A percentile compares a stretch with the other conserved stretches of the same genome.
Conservation (phyloP, 2,329 filamentous ascomycete species). For the Neopestalotiopsis rosae region DNA sequence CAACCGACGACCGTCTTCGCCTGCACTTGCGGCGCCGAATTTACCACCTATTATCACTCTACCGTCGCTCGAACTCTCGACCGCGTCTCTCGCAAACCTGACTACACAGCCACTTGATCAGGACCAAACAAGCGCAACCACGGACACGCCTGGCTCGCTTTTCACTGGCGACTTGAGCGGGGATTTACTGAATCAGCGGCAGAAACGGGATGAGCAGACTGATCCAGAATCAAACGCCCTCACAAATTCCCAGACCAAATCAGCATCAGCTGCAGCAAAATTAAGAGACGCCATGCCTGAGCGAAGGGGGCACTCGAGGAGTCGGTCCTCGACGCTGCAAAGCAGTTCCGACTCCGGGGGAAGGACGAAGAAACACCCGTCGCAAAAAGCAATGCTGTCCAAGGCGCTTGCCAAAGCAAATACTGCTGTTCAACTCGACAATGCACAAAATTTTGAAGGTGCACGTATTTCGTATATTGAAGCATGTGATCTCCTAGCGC, state of each 20-base stretch:
- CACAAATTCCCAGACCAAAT: constrained; percentile 24
- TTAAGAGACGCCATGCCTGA: constrained; percentile 40
- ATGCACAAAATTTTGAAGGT: constrained; percentile 91
- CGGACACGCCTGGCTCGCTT: constrained; percentile 27
- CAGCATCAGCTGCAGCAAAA: constrained; percentile 31
- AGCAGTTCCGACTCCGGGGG: constrained; percentile 49
- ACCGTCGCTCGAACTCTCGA: constrained; percentile 41
- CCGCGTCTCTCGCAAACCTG: constrained; percentile 25
- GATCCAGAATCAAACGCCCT: constrained; percentile 26
- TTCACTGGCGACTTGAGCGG: constrained; percentile 24
- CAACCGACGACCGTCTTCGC: constrained; percentile 24
- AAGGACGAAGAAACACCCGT: constrained; percentile 52
- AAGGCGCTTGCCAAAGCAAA: constrained; percentile 94
- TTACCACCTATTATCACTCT: constrained; percentile 48
- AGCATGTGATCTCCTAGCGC: constrained; percentile 84
- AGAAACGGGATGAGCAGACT: constrained; percentile 33
- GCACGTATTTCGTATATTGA: constrained; percentile 90
- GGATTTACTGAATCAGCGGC: constrained; percentile 31
- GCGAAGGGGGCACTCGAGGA: constrained; percentile 49
- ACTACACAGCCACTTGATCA: constrained; percentile 25
- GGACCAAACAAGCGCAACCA: constrained; percentile 29
- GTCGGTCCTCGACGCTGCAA: constrained; percentile 51
- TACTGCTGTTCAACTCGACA: constrained; percentile 92
- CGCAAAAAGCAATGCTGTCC: constrained; percentile 96
- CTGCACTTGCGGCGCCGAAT: constrained; percentile 38